Evolutionary conservation across 768 basidiomycete genomes (phyloP).

Genomic region (Suillus cothurnatus): DNA sequence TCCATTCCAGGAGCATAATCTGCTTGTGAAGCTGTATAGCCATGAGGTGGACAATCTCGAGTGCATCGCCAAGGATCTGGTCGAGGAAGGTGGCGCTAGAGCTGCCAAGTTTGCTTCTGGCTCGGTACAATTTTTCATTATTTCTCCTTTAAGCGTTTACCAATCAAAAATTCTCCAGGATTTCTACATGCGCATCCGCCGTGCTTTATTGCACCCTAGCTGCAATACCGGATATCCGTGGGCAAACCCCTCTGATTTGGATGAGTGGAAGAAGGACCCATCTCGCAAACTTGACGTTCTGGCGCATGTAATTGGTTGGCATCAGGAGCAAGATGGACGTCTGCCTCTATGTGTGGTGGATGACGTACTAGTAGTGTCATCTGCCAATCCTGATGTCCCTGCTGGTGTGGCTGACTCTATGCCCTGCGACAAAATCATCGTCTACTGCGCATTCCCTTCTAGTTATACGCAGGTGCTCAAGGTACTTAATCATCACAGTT

Average conservation of each 20-base stretch:
- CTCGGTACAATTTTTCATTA: not conserved
- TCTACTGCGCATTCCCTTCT: not conserved
- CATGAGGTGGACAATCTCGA: not conserved
- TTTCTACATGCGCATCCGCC: not conserved
- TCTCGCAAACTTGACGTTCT: not conserved
- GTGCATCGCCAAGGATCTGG: not conserved
- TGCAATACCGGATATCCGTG: not conserved
- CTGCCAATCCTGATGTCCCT: not conserved
- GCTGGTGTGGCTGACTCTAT: not conserved
- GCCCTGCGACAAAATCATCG: not conserved
- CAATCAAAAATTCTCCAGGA: not conserved
- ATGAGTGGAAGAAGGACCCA: not conserved
- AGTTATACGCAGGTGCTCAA: not conserved
- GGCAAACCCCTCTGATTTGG: not conserved
- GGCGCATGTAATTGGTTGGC: not conserved
- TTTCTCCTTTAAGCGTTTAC: not conserved
- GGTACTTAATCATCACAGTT: not conserved
- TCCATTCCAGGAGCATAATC: not conserved
- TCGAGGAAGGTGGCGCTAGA: not conserved
- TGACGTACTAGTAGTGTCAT: not conserved
- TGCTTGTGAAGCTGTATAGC: not conserved
- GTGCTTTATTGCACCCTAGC: not conserved
- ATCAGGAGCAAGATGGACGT: not conserved
- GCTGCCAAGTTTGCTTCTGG: not conserved
- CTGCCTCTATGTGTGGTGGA: not conserved